Percentiles rank a stretch among this genome's conserved stretches.
phyloP scores from a whole-genome alignment of 768 basidiomycete species.

The Basidioascus undulatus region DNA sequence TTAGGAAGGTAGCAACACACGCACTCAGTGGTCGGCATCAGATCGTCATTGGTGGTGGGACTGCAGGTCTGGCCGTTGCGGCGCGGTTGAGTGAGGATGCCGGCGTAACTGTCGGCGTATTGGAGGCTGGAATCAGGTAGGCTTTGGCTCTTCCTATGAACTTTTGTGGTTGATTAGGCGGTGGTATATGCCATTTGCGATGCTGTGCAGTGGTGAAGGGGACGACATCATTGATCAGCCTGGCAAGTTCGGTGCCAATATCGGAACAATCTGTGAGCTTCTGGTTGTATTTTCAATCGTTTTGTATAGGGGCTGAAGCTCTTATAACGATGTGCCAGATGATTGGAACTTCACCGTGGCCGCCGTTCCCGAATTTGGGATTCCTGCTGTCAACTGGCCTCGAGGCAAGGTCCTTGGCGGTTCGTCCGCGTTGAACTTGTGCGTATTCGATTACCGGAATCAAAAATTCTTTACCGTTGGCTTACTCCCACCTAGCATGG shows the following conservation, averaged over 20 bases:
- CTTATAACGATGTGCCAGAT: not conserved
- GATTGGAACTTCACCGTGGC: not conserved
- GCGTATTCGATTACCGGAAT: constrained; percentile 6
- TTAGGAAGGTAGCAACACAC: constrained; percentile 91
- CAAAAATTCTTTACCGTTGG: too few species aligned
- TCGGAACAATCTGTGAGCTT: not conserved
- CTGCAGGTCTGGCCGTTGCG: constrained; percentile 14
- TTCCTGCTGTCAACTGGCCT: not conserved
- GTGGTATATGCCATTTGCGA: not conserved
- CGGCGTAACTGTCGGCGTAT: constrained; percentile 8
- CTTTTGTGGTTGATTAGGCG: not conserved
- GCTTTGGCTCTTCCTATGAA: not conserved
- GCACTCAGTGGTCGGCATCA: constrained; percentile 47
- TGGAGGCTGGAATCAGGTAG: constrained; percentile 11
- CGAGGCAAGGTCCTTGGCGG: constrained; percentile 9
- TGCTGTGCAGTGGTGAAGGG: not conserved
- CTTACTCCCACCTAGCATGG: too few species aligned
- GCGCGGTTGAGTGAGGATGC: constrained; percentile 10
- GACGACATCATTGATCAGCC: not conserved
- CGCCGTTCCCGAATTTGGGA: not conserved
- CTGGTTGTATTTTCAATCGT: not conserved
- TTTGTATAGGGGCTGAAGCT: not conserved
- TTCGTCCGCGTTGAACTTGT: constrained; percentile 9
- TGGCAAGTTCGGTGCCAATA: not conserved
- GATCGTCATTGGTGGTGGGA: constrained; percentile 7